Evolutionary conservation across 306 rosid species (phyloP).

Genomic region (Quercus alba): DNA sequence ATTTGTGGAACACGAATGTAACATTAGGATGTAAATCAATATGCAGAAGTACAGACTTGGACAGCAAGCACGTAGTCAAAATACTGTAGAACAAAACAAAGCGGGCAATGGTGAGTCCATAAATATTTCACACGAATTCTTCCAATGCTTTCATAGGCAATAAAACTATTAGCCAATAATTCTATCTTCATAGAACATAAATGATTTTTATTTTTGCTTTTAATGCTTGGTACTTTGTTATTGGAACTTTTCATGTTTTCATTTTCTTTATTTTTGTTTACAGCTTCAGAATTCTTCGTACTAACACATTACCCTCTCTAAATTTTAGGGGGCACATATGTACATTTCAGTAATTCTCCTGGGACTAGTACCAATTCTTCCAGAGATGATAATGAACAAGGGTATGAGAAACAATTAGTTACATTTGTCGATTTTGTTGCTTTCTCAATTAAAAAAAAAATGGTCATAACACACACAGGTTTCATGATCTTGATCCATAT

Average conservation of each 20-base stretch:
- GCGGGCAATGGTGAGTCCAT: conserved; percentile 50
- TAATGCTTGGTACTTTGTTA: neutral
- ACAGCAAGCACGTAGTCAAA: conserved; percentile 54
- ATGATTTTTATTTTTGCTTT: neutral
- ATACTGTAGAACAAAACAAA: conserved; percentile 44
- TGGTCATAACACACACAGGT: too few species aligned
- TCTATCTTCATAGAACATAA: neutral
- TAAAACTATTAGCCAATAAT: neutral
- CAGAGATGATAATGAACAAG: conserved; percentile 44
- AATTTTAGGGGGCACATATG: conserved; percentile 51
- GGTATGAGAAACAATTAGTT: conserved; percentile 45
- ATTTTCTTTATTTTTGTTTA: conserved; percentile 3
- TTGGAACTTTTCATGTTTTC: neutral
- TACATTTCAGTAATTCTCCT: conserved; percentile 45
- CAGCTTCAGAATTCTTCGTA: neutral
- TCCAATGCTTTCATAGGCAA: neutral
- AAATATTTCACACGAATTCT: neutral
- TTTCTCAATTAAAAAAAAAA: too few species aligned
- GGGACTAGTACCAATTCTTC: conserved; percentile 40
- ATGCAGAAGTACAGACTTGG: conserved; percentile 92
- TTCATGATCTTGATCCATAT: too few species aligned
- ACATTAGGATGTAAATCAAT: conserved; percentile 7
- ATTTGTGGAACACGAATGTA: neutral
- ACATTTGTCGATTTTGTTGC: neutral
- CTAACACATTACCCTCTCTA: neutral